Conservation (phyloP, 305 asterid genomes). For the Fraxinus ornus region DNA sequence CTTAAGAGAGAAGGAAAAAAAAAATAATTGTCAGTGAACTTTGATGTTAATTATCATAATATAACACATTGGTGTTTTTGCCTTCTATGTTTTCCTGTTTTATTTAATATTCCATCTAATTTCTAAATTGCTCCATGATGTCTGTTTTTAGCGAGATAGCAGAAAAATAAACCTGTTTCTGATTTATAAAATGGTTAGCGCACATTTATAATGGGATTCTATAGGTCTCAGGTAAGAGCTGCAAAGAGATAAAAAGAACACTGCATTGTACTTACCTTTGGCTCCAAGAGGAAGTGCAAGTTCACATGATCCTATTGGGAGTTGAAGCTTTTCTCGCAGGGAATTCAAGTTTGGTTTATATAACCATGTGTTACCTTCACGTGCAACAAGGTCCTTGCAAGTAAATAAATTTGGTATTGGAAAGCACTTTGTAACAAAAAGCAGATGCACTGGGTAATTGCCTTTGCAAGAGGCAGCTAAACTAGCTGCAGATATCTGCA, state of each 20-base stretch:
- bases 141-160: not conserved
- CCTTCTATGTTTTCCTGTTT: not conserved
- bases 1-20: not conserved
- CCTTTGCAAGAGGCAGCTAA: constrained; percentile 59
- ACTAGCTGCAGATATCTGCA: constrained; percentile 54
- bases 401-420: constrained; percentile 59
- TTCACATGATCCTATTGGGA: constrained; percentile 73
- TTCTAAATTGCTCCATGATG: not conserved
- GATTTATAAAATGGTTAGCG: not conserved
- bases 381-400: constrained; percentile 50
- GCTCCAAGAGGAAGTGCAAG: constrained; percentile 57
- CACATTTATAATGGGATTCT: not conserved
- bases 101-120: not conserved
- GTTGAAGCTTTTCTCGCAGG: constrained; percentile 49
- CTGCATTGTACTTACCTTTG: too few species aligned
- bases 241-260: too few species aligned
- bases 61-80: not conserved
- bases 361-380: constrained; percentile 48
- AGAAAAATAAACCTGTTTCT: not conserved
- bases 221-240: not conserved
- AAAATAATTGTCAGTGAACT: not conserved
- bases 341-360: constrained; percentile 47
- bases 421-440: constrained; percentile 49
- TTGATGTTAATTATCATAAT: not conserved
- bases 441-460: constrained; percentile 35